Evolutionary conservation across 1,284 basidiomycete genomes (phyloP), one percentile per base, ranked within the genome.

Genomic region (Irpex rosettiformis): DNA sequence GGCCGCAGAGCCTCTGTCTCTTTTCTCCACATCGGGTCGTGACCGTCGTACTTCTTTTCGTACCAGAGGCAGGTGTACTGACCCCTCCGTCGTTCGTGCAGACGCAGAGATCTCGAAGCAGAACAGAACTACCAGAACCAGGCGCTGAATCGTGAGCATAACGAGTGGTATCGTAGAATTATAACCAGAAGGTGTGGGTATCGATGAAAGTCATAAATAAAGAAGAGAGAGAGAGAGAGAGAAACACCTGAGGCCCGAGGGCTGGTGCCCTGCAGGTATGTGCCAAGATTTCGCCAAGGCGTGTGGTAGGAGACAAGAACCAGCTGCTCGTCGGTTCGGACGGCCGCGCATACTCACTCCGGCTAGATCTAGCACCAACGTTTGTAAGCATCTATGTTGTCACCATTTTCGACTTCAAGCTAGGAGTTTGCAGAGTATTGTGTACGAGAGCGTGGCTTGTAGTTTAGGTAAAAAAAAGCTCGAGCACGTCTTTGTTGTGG

Each of bases 11-110:
- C 59, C 48, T 1, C 47, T 52, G 30, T 54, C 56, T 28, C 67
- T 59, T 57, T 62, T 65, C 7, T 49, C 40, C 1, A 60, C 27
- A 45, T 45, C 13, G 21, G 42, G 21, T n/a, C 45, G 16, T 29
- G n/a, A 18, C 10, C 45, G 16, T 40, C 47, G 43, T 5, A 54
- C 40, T 27, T 58, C 56, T 21, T 24, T 58, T 43, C 57, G 51
- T 51, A 61, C 30, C 16, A 63, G 25, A 24, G 62, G 62, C 8
- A 63, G 57, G 42, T 63, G 59, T 8, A 58, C 16, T 30, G 42
- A 45, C 13, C 61, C 54, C 16, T 28, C n/a, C 33, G 22, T 52
- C 24, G 22, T 25, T 13, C 45, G 24, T 24, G 40, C 51, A 28
- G 45, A 25, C 6, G 13, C 10, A 45, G 24, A 27, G n/a, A 33